Evolutionary conservation across 352 stramenopile species (phyloP).

Genomic region (Phytophthora nicotianae): DNA sequence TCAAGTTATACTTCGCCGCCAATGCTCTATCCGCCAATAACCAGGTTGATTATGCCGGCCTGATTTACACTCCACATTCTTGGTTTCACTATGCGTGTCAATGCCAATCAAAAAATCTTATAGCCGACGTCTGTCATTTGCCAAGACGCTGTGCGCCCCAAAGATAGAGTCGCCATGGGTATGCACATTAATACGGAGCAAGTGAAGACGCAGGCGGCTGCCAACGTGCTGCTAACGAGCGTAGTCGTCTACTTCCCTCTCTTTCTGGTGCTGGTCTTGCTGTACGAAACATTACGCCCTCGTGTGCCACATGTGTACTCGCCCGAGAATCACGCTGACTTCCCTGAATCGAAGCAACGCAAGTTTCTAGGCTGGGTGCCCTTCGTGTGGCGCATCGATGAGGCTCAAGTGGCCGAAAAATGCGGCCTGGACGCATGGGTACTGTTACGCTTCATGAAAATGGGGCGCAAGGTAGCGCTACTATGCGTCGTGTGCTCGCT

Average conservation of each 20-base stretch:
- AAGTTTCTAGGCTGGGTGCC: slow-evolving; percentile 64
- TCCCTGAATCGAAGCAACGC: slow-evolving; percentile 34
- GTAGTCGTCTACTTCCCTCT: slow-evolving; percentile 71
- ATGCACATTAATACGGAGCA: slow-evolving; percentile 33
- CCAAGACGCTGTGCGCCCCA: slow-evolving; percentile 2
- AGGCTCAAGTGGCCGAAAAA: slow-evolving; percentile 60
- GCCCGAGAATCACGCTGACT: slow-evolving; percentile 51
- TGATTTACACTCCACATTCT: neutral
- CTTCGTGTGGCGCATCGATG: slow-evolving; percentile 59
- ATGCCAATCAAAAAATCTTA: slow-evolving; percentile 14
- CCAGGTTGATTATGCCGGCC: neutral
- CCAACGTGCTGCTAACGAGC: slow-evolving; percentile 63
- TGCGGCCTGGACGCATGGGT: slow-evolving; percentile 78
- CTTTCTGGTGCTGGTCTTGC: slow-evolving; percentile 52
- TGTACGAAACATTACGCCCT: slow-evolving; percentile 68
- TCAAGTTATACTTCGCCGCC: too few relatives aligned
- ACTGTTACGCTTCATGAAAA: slow-evolving; percentile 75
- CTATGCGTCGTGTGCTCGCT: slow-evolving; percentile 59
- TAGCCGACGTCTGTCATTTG: slow-evolving; percentile 11
- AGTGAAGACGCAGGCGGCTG: slow-evolving; percentile 36
- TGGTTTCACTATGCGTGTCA: neutral
- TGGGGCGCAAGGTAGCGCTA: slow-evolving; percentile 69
- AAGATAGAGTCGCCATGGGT: slow-evolving; percentile 8
- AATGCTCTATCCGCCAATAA: too few relatives aligned
- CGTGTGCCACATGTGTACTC: slow-evolving; percentile 51